Evolutionary conservation across 2,329 filamentous ascomycete genomes (phyloP), one percentile per base, ranked within the genome.

Genomic region (Chrysoporthe deuterocubensis): DNA sequence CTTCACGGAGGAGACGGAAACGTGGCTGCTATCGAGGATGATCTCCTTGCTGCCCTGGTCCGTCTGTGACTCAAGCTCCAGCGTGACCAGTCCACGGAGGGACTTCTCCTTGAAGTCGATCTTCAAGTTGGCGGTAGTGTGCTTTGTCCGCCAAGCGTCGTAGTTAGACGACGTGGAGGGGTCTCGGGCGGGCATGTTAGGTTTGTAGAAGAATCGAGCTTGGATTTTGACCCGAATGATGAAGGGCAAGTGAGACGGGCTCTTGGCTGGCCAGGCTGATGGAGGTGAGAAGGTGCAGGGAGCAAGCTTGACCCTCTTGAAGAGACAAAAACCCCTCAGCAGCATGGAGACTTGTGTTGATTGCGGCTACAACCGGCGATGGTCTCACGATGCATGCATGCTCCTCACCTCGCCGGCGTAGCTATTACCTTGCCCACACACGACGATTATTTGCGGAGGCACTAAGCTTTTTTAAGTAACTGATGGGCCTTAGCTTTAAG

Each of bases 101-200:
- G 87, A 85, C 82, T 93, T 92, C 76, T 89, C 85, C 69, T 91
- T 87, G 78, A 98, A 99, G 75, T 97, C 89, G 73, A 98, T 90
- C 73, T 89, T 88, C 75, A 97, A 88, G 78, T 92, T 89, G 67
- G 92, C 92, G 26, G 88, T 90, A 26, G 93, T 96, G 81, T 97
- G 94, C 77, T 86, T 89, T 21, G 93, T 97, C 70, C 88, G 84
- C 89, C 93, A 97, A 66, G 91, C 89, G 78, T 92, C 89, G 80
- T 97, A 97, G 83, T 98, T 98, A 76, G 92, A 92, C 68, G 96
- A 82, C 37, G 96, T 97, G 78, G 94, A 96, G 64, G 94, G 94
- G 81, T 98, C 95, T 75, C 92, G 88, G 62, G 84, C 74, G 42
- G 77, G 73, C 74, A 80, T 80, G 67, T 70, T 76, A 65, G 71